A percentile compares a stretch with the other conserved stretches of the same genome.
These are phyloP conservation scores for Neofusicoccum sp. DNA, from an alignment of 2,329 filamentous ascomycete species.

Conservation along the genomic window DNA sequence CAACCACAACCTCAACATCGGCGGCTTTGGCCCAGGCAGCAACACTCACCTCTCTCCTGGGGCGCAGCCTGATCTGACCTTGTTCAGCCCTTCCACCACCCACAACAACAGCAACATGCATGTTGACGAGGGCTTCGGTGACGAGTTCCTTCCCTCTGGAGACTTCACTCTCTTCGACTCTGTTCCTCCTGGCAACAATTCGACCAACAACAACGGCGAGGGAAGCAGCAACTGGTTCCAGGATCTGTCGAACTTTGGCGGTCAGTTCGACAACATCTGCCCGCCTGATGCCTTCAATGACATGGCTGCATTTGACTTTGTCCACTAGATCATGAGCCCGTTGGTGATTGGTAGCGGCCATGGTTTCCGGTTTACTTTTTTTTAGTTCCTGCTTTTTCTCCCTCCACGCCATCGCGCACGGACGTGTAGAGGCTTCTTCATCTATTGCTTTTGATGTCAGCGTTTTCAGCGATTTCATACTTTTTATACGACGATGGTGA, in stretches of 20 bases:
- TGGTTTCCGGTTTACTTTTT: not conserved
- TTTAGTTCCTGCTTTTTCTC: not conserved
- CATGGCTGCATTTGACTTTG: constrained; percentile 9
- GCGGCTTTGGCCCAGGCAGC: constrained; percentile 17
- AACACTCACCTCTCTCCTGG: constrained; percentile 63
- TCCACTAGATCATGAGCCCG: not conserved
- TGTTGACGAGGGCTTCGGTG: constrained; percentile 61
- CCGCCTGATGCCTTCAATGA: constrained; percentile 5
- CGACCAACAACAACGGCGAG: constrained; percentile 26
- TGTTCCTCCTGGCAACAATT: constrained; percentile 16
- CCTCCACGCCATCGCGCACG: constrained; percentile 5
- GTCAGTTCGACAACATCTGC: constrained; percentile 33
- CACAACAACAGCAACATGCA: constrained; percentile 52
- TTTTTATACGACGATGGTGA: not conserved
- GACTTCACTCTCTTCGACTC: constrained; percentile 64
- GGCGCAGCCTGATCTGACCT: constrained; percentile 66
- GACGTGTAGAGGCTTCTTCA: constrained; percentile 10
- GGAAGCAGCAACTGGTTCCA: constrained; percentile 37
- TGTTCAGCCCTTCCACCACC: constrained; percentile 60
- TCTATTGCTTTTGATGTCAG: not conserved
- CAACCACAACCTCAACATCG: constrained; percentile 3
- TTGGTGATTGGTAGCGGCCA: not conserved
- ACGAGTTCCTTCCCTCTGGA: constrained; percentile 37
- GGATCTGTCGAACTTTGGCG: constrained; percentile 37
- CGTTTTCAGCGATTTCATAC: constrained; percentile 8